Conservation (phyloP, 1,139 yeast genomes). For the Hyphopichia khmerensis region DNA sequence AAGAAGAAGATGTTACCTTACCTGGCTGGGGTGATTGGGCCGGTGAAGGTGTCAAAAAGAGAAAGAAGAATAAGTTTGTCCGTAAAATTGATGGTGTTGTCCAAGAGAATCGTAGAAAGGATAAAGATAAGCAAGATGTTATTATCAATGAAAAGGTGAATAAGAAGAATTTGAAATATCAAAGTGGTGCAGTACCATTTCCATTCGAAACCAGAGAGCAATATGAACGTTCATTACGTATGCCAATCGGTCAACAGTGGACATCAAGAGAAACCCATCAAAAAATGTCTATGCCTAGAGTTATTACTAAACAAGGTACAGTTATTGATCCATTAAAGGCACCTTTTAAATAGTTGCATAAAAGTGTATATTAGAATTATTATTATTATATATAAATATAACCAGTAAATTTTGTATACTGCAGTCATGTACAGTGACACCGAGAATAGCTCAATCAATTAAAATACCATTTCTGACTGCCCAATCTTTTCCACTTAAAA, state of each 20-base stretch:
- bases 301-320: slow-evolving; percentile 81
- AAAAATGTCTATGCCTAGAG: slow-evolving; percentile 83
- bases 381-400: too few species aligned
- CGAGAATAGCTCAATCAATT: slow-evolving; percentile 14
- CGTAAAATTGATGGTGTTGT: slow-evolving; percentile 74
- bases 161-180: slow-evolving; percentile 82
- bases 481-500: slow-evolving; percentile 78
- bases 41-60: slow-evolving; percentile 46
- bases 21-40: slow-evolving; percentile 98
- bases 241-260: slow-evolving; percentile 99
- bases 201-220: slow-evolving; percentile 93
- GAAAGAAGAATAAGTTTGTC: slow-evolving; percentile 58
- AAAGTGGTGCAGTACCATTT: slow-evolving; percentile 85
- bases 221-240: slow-evolving; percentile 86
- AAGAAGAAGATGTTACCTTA: slow-evolving; percentile 77
- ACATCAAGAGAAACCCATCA: slow-evolving; percentile 85
- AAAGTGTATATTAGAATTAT: neutral
- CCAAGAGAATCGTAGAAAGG: slow-evolving; percentile 69
- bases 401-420: too few species aligned
- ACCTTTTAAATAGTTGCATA: slow-evolving; percentile 48
- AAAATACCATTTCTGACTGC: slow-evolving; percentile 75
- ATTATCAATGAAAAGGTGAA: slow-evolving; percentile 86
- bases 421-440: too few species aligned
- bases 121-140: slow-evolving; percentile 72
- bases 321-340: slow-evolving; percentile 89